Evolutionary conservation across 2,329 filamentous ascomycete species (phyloP).

Genomic region (Mollisia scopiformis): DNA sequence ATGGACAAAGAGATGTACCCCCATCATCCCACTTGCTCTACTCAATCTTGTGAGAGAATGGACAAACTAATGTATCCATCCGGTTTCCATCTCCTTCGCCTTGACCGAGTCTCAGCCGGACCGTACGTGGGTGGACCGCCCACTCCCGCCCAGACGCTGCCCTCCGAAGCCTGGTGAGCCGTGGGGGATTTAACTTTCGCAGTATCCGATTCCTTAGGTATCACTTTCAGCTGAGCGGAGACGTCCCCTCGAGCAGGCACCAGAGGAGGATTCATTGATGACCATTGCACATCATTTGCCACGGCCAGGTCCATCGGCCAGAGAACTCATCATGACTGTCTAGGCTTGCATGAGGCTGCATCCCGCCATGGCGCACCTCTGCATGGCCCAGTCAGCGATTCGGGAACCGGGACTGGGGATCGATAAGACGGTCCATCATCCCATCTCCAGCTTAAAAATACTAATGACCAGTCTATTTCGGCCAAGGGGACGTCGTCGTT

Average conservation of each 20-base stretch:
- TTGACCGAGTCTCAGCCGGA: not conserved
- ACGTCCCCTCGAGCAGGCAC: too few relatives aligned
- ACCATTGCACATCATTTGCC: not conserved
- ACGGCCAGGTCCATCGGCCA: not conserved
- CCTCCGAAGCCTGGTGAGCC: not conserved
- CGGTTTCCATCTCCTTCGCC: not conserved
- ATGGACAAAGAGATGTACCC: not conserved
- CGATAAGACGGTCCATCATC: not conserved
- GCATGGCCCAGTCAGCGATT: not conserved
- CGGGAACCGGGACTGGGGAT: not conserved
- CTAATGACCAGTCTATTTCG: not conserved
- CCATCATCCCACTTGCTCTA: not conserved
- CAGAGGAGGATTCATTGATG: not conserved
- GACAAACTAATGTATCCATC: not conserved
- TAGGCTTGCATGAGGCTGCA: not conserved
- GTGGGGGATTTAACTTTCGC: constrained; percentile 6
- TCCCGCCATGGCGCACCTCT: not conserved
- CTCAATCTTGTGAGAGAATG: not conserved
- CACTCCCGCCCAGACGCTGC: not conserved
- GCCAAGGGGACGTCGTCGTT: not conserved
- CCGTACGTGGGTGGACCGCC: too few relatives aligned
- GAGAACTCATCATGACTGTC: not conserved
- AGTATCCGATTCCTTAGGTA: not conserved
- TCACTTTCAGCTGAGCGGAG: not conserved
- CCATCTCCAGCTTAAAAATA: not conserved